Evolutionary conservation across 768 basidiomycete species (phyloP).

Genomic region (Rhodosporidiobolus sp.): DNA sequence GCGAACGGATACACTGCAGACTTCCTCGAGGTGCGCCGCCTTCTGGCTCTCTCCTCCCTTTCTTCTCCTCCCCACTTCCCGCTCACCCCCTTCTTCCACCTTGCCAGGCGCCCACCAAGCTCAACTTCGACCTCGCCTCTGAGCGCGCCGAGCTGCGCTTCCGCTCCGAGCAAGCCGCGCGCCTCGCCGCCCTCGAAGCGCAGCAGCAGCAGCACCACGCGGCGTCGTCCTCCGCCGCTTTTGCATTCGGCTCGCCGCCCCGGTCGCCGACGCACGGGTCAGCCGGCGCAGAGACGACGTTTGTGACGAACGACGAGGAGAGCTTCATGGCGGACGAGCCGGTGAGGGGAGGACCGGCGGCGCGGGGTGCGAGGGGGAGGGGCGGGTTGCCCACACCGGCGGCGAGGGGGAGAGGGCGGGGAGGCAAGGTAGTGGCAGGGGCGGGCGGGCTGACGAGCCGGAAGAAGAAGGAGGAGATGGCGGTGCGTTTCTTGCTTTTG

Average conservation of each 20-base stretch:
- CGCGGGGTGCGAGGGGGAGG: background rate
- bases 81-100: background rate
- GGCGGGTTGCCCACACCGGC: background rate
- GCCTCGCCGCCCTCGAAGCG: too few relatives aligned
- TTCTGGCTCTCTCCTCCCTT: background rate
- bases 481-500: background rate
- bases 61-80: background rate
- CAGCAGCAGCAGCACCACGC: background rate
- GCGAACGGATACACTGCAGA: slow-evolving; percentile 41
- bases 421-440: background rate
- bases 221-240: too few relatives aligned
- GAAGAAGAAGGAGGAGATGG: slow-evolving; percentile 29
- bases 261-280: background rate
- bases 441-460: background rate
- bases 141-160: background rate
- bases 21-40: slow-evolving; percentile 27
- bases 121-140: slow-evolving; percentile 31
- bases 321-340: slow-evolving; percentile 1
- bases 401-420: background rate
- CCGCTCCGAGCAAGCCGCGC: background rate
- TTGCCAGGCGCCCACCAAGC: slow-evolving; percentile 30
- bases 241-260: too few relatives aligned
- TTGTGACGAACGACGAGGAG: slow-evolving; percentile 17
- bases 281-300: slow-evolving; percentile 15
- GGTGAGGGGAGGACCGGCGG: background rate